A percentile compares a stretch with the other conserved stretches of the same genome.
phyloP scores from a whole-genome alignment of 257 asterid genomes.

The Handroanthus guayacan region DNA sequence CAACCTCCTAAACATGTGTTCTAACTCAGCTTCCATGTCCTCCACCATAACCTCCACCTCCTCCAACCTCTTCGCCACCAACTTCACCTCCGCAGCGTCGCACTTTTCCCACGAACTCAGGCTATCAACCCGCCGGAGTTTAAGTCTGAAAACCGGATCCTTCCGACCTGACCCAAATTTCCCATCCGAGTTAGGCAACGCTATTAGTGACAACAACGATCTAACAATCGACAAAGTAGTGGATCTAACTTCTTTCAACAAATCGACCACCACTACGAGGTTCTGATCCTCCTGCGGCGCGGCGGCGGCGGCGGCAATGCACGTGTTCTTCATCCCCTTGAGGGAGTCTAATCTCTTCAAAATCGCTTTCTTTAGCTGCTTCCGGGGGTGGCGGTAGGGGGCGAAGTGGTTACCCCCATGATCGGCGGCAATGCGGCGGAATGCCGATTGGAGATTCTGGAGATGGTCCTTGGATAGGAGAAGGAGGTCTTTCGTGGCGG shows the following conservation, averaged over 20 bases:
- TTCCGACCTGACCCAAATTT: slow-evolving; percentile 35
- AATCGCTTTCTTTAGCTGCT: slow-evolving; percentile 69
- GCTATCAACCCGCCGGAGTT: slow-evolving; percentile 56
- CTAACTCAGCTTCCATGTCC: slow-evolving; percentile 64
- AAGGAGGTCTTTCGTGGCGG: slow-evolving; percentile 64
- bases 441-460: slow-evolving; percentile 54
- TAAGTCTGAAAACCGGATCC: slow-evolving; percentile 49
- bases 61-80: slow-evolving; percentile 55
- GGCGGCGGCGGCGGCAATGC: slow-evolving; percentile 14
- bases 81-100: slow-evolving; percentile 38
- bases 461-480: slow-evolving; percentile 60
- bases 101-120: slow-evolving; percentile 61
- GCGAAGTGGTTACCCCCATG: slow-evolving; percentile 41
- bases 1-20: slow-evolving; percentile 60
- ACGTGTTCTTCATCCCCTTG: slow-evolving; percentile 44
- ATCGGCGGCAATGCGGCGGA: slow-evolving; percentile 49
- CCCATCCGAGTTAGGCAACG: slow-evolving; percentile 52
- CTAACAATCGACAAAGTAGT: slow-evolving; percentile 52
- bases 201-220: slow-evolving; percentile 57
- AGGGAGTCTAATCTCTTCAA: slow-evolving; percentile 54
- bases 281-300: slow-evolving; percentile 29
- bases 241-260: slow-evolving; percentile 55
- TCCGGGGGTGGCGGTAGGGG: slow-evolving; percentile 50
- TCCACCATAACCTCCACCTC: slow-evolving; percentile 58
- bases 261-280: slow-evolving; percentile 46